Evolutionary conservation across 371 early-diverging fungal species (phyloP).

Genomic region (Parasitella parasitica): DNA sequence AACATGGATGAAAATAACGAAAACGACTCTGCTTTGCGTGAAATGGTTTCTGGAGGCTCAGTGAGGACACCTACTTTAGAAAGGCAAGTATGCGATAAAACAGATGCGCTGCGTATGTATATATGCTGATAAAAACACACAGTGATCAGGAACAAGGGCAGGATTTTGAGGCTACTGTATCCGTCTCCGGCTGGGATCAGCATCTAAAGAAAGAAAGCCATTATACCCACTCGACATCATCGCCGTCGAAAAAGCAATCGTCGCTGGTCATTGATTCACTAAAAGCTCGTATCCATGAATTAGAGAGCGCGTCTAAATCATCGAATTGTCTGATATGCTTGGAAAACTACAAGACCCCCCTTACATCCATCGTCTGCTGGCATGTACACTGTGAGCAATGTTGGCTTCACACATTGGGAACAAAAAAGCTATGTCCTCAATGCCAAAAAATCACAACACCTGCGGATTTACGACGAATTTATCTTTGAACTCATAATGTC

Average conservation of each 20-base stretch:
- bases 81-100: no score
- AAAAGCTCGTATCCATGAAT: constrained; percentile 67
- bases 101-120: no score
- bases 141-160: constrained; percentile 14
- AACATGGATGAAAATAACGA: constrained; percentile 51
- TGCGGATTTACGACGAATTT: constrained; percentile 79
- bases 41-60: constrained; percentile 44
- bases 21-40: constrained; percentile 48
- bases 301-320: constrained; percentile 56
- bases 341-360: constrained; percentile 72
- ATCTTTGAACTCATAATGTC: constrained; percentile 60
- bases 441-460: constrained; percentile 88
- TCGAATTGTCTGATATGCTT: constrained; percentile 80
- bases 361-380: constrained; percentile 87
- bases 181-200: constrained; percentile 31
- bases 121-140: not conserved
- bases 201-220: constrained; percentile 9
- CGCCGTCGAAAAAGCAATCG: constrained; percentile 37
- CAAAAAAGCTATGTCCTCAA: constrained; percentile 89
- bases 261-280: constrained; percentile 75
- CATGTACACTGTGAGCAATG: constrained; percentile 91
- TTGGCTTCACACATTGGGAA: constrained; percentile 85
- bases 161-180: constrained; percentile 41
- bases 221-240: constrained; percentile 17
- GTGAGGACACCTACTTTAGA: constrained; percentile 19